Evolutionary conservation across 2,329 filamentous ascomycete species (phyloP), one percentile per base, ranked within the genome.

Genomic region (Alternaria atra): DNA sequence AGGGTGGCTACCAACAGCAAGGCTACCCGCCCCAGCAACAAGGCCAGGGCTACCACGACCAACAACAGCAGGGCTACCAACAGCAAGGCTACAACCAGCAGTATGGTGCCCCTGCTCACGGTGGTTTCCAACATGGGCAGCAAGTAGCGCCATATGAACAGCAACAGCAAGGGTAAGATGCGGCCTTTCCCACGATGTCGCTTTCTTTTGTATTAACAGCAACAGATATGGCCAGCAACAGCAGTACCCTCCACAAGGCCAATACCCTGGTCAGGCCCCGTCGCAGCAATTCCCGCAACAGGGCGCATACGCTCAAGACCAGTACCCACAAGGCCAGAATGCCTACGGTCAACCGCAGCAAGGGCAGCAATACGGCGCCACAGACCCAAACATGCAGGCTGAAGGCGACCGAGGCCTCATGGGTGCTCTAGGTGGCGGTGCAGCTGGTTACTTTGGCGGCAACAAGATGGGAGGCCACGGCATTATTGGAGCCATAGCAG

Each of bases 381-480:
- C 80, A 39, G 78, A 80, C 42, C 82, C 82, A 12, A 79, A 79
- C 62, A 76, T 76, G 56, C 82, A 82, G 37, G 80, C 79, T 48
- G 84, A 86, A 50, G 84, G 82, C 50, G 86, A 89, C 62, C 84
- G 87, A 57, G 86, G 86, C 37, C 77, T 89, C 5, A 82, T 85
- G 68, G 85, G 87, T 47, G 83, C 86, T 3, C 74, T 88, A 4
- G 84, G 83, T 13, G 87, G 87, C 43, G 86, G 84, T 43, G 80
- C 85, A 4, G 84, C 86, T 4, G 87, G 87, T 1, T 84, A 83
- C 64, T 83, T 84, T 63, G 78, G 85, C 6, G 87, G 87, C 17
- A 80, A 83, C 68, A 86, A 87, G 73, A 80, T 85, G 66, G 83
- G 81, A 23, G 80, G 81, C n/a, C 79, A 84, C n/a, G 85, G 85